A percentile compares a stretch with the other conserved stretches of the same genome.
These are phyloP conservation scores for Microbotryum intermedium DNA, from an alignment of 1,284 basidiomycete genomes.

Conservation along the genomic window DNA sequence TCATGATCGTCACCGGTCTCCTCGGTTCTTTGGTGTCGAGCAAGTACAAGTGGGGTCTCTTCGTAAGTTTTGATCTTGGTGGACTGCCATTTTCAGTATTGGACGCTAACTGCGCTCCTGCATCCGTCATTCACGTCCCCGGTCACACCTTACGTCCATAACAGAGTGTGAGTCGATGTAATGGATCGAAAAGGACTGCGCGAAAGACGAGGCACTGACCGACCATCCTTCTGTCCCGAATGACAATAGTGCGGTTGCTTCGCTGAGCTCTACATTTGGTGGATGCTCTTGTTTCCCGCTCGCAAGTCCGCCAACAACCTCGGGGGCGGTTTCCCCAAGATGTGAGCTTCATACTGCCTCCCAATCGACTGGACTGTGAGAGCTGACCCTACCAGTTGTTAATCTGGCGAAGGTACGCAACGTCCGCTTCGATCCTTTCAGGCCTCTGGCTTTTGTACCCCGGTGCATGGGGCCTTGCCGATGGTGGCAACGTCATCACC, in stretches of 20 bases:
- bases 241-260: constrained; percentile 41
- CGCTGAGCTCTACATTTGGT: constrained; percentile 49
- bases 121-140: too few species aligned
- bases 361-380: too few species aligned
- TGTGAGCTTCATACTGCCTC: background rate
- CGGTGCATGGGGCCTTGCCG: constrained; percentile 44
- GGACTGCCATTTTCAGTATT: too few species aligned
- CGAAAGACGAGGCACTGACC: too few species aligned
- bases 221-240: too few species aligned
- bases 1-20: constrained; percentile 49
- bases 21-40: constrained; percentile 48
- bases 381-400: too few species aligned
- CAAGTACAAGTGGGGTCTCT: constrained; percentile 48
- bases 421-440: constrained; percentile 39
- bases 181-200: too few species aligned
- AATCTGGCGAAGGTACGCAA: constrained; percentile 7
- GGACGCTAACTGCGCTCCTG: too few species aligned
- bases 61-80: too few species aligned
- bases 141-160: too few species aligned
- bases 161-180: too few species aligned
- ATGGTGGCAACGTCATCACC: constrained; percentile 47
- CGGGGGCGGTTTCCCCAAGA: constrained; percentile 40
- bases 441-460: constrained; percentile 51
- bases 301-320: constrained; percentile 40
- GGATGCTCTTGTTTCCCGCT: constrained; percentile 37